Evolutionary conservation across 1,284 basidiomycete genomes (phyloP), one percentile per base, ranked within the genome.

Genomic region (Pascua sp.): DNA sequence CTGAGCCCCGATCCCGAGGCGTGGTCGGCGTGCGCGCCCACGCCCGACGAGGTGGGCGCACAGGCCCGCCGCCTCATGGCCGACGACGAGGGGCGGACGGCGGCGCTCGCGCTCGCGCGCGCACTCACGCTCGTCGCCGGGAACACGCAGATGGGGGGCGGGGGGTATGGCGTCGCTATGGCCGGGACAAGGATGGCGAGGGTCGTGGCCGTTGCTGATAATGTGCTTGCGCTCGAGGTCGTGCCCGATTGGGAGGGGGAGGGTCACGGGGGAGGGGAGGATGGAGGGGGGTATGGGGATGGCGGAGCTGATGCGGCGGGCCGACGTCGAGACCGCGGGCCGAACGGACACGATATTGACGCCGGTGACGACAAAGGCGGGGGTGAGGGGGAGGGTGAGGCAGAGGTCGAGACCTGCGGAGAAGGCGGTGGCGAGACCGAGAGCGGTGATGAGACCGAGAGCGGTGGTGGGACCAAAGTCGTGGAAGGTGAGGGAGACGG

Each of bases 181-280:
- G 47, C 48, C 3, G 53, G 53, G 11, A 55, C 53, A 13, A 37
- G 42, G 18, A 32, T 55, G 37, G 37, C 47, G 36, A 42, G 53
- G 11, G 42, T 44, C 16, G 43, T 55, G n/a, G 53, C 47, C 11
- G 41, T 55, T 13, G 47, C 40, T n/a, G n/a, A 18, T 8, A 42
- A 37, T 11, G 47, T 55, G 11, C 46, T 55, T 4, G 53, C 47
- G 11, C 36, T 55, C 42, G 53, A 55, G 48, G 48, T 55, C 47
- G 38, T 40, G 5, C 47, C 42, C 36, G 47, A 49, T n/a, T n/a
- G n/a, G 17, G 42, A 9, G 47, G 47, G 32, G 40, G 40, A n/a
- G n/a, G n/a, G n/a, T n/a, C n/a, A n/a, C n/a, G n/a, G n/a, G n/a
- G n/a, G n/a, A n/a, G n/a, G n/a, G n/a, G n/a, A n/a, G n/a, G n/a